Conservation (phyloP, 2,329 filamentous ascomycete species). For the Aspergillus pseudoterreus region DNA sequence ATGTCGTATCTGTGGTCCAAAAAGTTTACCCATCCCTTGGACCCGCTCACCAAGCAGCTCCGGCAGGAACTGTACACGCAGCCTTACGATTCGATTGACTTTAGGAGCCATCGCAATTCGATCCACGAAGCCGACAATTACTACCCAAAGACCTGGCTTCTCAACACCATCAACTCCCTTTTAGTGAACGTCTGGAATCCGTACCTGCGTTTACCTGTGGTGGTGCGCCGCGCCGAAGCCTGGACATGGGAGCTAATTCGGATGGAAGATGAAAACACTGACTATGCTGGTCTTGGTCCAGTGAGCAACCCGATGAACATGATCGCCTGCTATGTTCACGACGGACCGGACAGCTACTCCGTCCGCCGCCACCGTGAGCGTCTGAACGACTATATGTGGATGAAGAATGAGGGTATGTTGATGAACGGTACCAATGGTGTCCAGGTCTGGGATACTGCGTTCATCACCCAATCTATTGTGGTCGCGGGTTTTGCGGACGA, state of each 20-base stretch:
- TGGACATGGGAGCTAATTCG: conserved; percentile 80
- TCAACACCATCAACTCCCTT: conserved; percentile 75
- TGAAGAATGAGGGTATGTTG: conserved; percentile 88
- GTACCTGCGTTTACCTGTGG: conserved; percentile 62
- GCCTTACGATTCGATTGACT: conserved; percentile 73
- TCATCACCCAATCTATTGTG: conserved; percentile 76
- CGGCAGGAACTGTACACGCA: conserved; percentile 79
- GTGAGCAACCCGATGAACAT: conserved; percentile 90
- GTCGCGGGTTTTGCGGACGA: conserved; percentile 76
- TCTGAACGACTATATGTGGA: conserved; percentile 82
- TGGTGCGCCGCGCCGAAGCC: conserved; percentile 70
- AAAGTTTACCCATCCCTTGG: conserved; percentile 72
- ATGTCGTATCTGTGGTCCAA: conserved; percentile 91
- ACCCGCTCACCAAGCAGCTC: conserved; percentile 67
- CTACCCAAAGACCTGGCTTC: conserved; percentile 81
- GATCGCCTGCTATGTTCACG: conserved; percentile 77
- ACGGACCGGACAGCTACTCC: conserved; percentile 69
- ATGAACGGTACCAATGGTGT: conserved; percentile 98
- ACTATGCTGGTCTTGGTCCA: conserved; percentile 79
- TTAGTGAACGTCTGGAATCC: conserved; percentile 78
- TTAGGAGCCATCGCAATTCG: conserved; percentile 72
- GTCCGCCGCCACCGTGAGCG: conserved; percentile 76
- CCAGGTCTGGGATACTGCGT: conserved; percentile 94
- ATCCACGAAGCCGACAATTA: conserved; percentile 82
- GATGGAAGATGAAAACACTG: conserved; percentile 90